Percentiles rank a stretch among this genome's conserved stretches.
Conservation (phyloP, 495 filamentous ascomycete species). For the Umbilicaria muhlenbergii region DNA sequence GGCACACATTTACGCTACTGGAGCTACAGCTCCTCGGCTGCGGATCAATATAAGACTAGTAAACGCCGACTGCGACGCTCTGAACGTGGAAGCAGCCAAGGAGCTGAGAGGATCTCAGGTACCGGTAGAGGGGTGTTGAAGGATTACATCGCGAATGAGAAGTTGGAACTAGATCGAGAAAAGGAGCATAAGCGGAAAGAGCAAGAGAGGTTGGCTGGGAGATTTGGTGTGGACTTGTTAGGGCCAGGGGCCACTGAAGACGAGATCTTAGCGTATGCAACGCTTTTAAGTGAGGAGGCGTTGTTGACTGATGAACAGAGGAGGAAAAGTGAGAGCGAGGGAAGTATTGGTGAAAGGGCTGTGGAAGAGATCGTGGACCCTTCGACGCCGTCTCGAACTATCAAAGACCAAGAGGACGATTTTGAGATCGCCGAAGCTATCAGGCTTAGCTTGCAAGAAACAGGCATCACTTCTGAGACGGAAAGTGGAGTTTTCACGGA, state of each 20-base stretch:
- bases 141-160: conserved; percentile 72
- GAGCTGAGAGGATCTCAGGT: conserved; percentile 37
- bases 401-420: conserved; percentile 43
- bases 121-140: conserved; percentile 47
- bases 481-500: neutral
- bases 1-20: conserved; percentile 83
- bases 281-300: conserved; percentile 71
- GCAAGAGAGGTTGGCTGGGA: conserved; percentile 47
- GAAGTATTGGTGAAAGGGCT: conserved; percentile 33
- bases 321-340: conserved; percentile 34
- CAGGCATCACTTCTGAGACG: neutral
- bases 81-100: conserved; percentile 41
- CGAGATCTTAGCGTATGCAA: conserved; percentile 77
- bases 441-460: conserved; percentile 54
- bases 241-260: conserved; percentile 65
- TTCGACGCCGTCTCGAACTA: conserved; percentile 24
- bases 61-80: conserved; percentile 46
- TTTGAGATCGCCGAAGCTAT: conserved; percentile 71
- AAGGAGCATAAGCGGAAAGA: conserved; percentile 44
- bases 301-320: conserved; percentile 46
- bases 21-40: conserved; percentile 66
- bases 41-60: conserved; percentile 46
- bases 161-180: conserved; percentile 65
- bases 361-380: conserved; percentile 10
- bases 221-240: conserved; percentile 69